Percentiles rank a stretch among this genome's conserved stretches.
Evolutionary conservation across 2,329 filamentous ascomycete genomes (phyloP).

Genomic region (Aspergillus sp.): DNA sequence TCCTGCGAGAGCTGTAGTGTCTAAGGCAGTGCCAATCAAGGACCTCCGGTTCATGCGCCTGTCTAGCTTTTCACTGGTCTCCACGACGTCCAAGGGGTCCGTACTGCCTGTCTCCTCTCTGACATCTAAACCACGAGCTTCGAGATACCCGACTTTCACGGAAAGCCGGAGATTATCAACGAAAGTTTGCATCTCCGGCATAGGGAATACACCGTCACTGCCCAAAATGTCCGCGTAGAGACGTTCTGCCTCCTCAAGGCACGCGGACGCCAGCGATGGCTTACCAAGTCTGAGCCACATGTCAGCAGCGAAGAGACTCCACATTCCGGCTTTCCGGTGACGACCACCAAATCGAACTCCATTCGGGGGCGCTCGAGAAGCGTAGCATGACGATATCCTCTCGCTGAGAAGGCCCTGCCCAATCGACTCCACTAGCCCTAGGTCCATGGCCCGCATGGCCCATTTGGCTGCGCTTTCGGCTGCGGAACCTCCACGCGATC

Average conservation of each 20-base stretch:
- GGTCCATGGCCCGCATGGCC: constrained; percentile 77
- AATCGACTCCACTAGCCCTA: constrained; percentile 69
- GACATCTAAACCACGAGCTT: constrained; percentile 41
- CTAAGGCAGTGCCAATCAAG: constrained; percentile 52
- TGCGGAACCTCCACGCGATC: constrained; percentile 73
- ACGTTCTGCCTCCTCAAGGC: constrained; percentile 67
- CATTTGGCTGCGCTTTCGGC: constrained; percentile 86
- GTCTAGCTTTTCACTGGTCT: constrained; percentile 57
- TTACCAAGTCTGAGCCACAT: constrained; percentile 78
- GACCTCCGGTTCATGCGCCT: constrained; percentile 57
- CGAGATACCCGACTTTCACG: constrained; percentile 44
- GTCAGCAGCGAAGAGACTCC: constrained; percentile 80
- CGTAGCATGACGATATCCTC: constrained; percentile 80
- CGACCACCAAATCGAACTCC: constrained; percentile 69
- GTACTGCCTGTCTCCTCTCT: constrained; percentile 29
- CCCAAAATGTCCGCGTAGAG: constrained; percentile 51
- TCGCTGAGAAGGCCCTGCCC: constrained; percentile 84
- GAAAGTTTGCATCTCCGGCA: constrained; percentile 53
- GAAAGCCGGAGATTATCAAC: constrained; percentile 44
- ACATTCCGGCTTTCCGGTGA: constrained; percentile 82
- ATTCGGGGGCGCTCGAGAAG: constrained; percentile 67
- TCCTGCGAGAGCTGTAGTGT: constrained; percentile 51
- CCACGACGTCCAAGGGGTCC: constrained; percentile 34
- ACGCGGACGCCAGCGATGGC: constrained; percentile 73
- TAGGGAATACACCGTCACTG: constrained; percentile 43